These are phyloP conservation scores for Thermoascus crustaceus DNA, from an alignment of 2,329 filamentous ascomycete species.

Conservation along the genomic window DNA sequence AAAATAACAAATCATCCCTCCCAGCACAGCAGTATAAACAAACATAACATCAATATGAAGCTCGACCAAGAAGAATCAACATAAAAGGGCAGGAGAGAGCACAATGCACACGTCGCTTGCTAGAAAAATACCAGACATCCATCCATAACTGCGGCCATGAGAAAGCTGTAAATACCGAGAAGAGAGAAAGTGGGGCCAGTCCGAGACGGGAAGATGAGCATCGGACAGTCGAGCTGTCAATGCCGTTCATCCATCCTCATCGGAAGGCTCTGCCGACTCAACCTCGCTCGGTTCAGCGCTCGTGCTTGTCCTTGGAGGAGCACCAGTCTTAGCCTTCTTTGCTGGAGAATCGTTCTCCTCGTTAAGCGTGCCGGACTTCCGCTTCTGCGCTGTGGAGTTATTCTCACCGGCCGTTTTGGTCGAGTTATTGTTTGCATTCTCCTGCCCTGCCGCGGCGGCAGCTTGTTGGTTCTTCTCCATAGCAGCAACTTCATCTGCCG, in stretches of 20 bases:
- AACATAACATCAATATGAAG: conserved; percentile 14
- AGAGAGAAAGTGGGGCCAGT: conserved; percentile 8
- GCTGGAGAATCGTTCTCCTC: conserved; percentile 34
- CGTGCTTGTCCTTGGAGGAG: conserved; percentile 32
- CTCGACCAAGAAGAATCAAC: conserved; percentile 7
- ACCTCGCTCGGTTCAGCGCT: conserved; percentile 47
- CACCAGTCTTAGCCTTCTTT: conserved; percentile 50
- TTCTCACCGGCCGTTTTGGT: conserved; percentile 25
- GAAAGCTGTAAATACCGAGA: conserved; percentile 16
- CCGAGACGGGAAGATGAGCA: conserved; percentile 6
- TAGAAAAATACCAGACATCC: conserved; percentile 12
- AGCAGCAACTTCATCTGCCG: conserved; percentile 86
- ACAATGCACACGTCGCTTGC: conserved; percentile 29
- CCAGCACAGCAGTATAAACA: conserved; percentile 15
- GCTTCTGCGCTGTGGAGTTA: conserved; percentile 37
- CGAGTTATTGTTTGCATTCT: conserved; percentile 21
- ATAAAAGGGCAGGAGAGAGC: conserved; percentile 15
- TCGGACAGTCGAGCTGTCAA: conserved; percentile 3
- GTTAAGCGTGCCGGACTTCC: conserved; percentile 42
- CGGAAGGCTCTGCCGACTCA: conserved; percentile 39
- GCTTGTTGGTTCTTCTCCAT: conserved; percentile 61
- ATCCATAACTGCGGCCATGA: conserved; percentile 23
- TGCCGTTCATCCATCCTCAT: conserved; percentile 39
- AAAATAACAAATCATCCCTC: conserved; percentile 8
- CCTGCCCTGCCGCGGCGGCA: conserved; percentile 27